Base-by-base conservation (phyloP, 2,329 filamentous ascomycete species). In the Monosporascus sp. region DNA sequence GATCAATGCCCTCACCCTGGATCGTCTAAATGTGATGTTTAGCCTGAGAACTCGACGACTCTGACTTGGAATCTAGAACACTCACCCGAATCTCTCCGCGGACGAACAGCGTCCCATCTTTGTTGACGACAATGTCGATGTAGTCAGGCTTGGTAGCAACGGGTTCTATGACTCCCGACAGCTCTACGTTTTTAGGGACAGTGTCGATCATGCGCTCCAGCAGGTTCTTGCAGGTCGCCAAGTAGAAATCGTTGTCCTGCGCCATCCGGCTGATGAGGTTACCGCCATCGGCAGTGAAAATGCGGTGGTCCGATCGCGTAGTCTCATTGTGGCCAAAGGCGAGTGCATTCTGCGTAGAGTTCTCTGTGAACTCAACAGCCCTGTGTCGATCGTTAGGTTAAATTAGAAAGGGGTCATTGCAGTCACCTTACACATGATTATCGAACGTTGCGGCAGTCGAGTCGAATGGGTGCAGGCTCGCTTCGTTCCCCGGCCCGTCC, bases 281-380 rank as follows among this genome's bases (percentile, higher is more conserved):
- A 31, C 66, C 65, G 4, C 57, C 54, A 36, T 67, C 65, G 41
- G 60, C 63, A 34, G 57, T 60, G 51, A 59, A 66, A n/a, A 66
- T 46, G 9, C 65, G 58, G 7, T 62, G 57, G 47, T 66, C 64
- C 1, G 64, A 66, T n/a, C 60, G 58, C 47, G 58, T 62, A 1
- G 52, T 60, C 46, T 59, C 60, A 50, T 66, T 66, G 50, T 51
- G 62, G 49, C 62, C 62, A 9, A 58, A 62, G 9, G 62, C 63
- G 3, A 65, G 56, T 18, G 63, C 9, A 53, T 65, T 6, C 52
- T 46, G 42, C 54, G 50, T 64, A 60, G 46, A 65, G 54, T 44
- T 66, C 64, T 54, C 64, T 60, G 18, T 55, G 54, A 14, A 65
- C 60, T 24, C 42, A 14, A 25, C 24, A 9, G 42, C 42, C n/a